Base-by-base conservation (phyloP, 2,329 filamentous ascomycete genomes). In the Emmonsiellopsis sp. region DNA sequence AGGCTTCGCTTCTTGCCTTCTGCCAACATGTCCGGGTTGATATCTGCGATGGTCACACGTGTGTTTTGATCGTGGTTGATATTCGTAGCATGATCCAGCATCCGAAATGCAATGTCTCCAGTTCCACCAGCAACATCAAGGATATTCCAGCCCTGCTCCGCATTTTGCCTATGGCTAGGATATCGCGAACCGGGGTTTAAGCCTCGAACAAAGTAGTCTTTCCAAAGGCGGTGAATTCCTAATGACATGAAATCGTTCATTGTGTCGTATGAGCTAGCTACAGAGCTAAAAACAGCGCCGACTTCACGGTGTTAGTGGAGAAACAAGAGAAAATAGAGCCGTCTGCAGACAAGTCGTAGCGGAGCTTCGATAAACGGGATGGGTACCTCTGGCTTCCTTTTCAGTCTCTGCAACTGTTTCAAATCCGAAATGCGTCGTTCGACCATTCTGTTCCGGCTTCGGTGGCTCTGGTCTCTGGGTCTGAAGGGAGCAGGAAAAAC, bases 231-330 rank as follows among this genome's bases (percentile, higher is more conserved):
- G 71, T 98, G 93, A 73, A 95, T 91, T 53, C 93, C 93, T 47
- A 98, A 82, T 6, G 93, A 97, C 93, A 98, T 98, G 61, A 97
- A 80, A 70, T 98, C 93, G 74, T 98, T 98, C 93, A 98, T 98
- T 57, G 85, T 86, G 71, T 98, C 93, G 74, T 98, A 98, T 14
- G 87, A 89, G 58, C 88, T 84, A 61, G 93, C 93, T 42, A 98
- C 93, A 60, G 87, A 96, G 70, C 88, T 92, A 75, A 98, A 98
- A 55, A 98, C 93, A 42, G 82, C 83, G 56, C 87, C 87, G 42
- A 96, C 91, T 78, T 37, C 33, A 33, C 33, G 44, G 2, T 33
- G 27, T 56, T 55, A 51, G 48, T 11, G 4, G 5, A 2, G 33
- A 5, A 48, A 52, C 31, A 52, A 32, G 5, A 14, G 13, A 37